These are phyloP conservation scores for Ascomycota sp. DNA, from an alignment of 2,329 filamentous ascomycete genomes.

Conservation along the genomic window DNA sequence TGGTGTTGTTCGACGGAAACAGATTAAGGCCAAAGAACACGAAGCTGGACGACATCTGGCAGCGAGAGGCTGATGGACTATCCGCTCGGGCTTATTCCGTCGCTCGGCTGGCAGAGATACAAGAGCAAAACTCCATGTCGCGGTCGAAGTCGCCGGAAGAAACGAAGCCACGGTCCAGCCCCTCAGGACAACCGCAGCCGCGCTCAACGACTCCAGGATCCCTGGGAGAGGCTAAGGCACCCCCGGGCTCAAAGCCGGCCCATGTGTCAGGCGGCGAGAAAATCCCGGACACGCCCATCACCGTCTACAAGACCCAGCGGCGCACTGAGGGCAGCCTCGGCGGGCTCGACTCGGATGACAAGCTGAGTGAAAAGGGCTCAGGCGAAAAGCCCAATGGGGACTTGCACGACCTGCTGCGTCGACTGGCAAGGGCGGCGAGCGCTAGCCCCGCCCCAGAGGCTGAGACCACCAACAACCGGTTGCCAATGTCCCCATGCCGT, in stretches of 20 bases:
- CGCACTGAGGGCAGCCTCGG: too few relatives aligned
- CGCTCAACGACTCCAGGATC: too few relatives aligned
- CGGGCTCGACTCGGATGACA: too few relatives aligned
- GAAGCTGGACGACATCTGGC: slow-evolving; percentile 28
- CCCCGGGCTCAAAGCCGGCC: slow-evolving; percentile 7
- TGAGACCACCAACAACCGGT: not conserved
- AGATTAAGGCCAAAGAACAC: slow-evolving; percentile 16
- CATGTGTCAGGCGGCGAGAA: slow-evolving; percentile 10
- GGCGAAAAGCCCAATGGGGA: slow-evolving; percentile 8
- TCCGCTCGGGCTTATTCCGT: slow-evolving; percentile 27
- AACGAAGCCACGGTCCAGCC: slow-evolving; percentile 10
- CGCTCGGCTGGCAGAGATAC: slow-evolving; percentile 30
- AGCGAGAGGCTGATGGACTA: slow-evolving; percentile 20
- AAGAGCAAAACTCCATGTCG: slow-evolving; percentile 25
- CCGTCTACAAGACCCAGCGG: too few relatives aligned
- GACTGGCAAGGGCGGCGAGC: slow-evolving; percentile 26
- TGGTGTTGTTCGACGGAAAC: slow-evolving; percentile 11
- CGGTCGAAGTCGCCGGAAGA: slow-evolving; percentile 22
- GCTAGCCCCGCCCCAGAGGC: slow-evolving; percentile 17
- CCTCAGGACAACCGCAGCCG: too few relatives aligned
- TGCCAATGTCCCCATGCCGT: too few relatives aligned
- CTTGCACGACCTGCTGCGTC: slow-evolving; percentile 27
- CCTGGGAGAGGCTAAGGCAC: too few relatives aligned
- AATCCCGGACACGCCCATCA: slow-evolving; percentile 19
- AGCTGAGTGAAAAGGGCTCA: not conserved